Evolutionary conservation across 345 rosid species (phyloP), one percentile per base, ranked within the genome.

Genomic region (Viola odorata): DNA sequence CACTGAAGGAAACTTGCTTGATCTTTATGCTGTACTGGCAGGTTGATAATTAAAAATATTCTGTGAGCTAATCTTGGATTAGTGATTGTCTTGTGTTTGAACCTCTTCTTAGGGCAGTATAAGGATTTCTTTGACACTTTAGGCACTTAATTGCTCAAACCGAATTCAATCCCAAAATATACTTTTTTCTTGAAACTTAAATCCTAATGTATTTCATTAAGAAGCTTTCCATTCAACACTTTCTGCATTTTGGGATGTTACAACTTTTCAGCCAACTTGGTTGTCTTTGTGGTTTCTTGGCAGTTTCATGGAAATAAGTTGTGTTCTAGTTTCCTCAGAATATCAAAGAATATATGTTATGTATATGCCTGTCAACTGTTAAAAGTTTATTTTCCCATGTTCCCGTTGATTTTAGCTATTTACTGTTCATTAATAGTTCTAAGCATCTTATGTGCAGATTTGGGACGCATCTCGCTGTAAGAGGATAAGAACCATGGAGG

Each of bases 391-490:
- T 2, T 23, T 23, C 32, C 32, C 32, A 23, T 23, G 32, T 23
- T 23, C 32, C 32, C 32, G 2, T 23, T 23, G 57, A 45, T 48
- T 58, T 66, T 45, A 17, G 12, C 32, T 23, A 23, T 23, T 23
- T 23, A 2, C 32, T 23, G 32, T 23, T 23, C 2, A 23, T 37
- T 52, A 41, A 64, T 47, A n/a, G 32, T 50, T 67, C 45, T 8
- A 45, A 44, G 53, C 38, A 55, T 45, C 50, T 58, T 41, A 12
- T 66, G 5, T 61, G 45, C 68, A 95, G 99, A 80, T 95, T 55
- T 95, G 99, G 99, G 99, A 95, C 82, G 87, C 87, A 51, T 67
- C 87, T 52, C 84, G 79, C 67, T 88, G 98, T 78, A 81, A 70
- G 73, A 88, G 77, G 57, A 69, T 91, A 50, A 84, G 99, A 79